Percentiles rank a stretch among this genome's conserved stretches.
Conservation (phyloP, 1,284 basidiomycete species). For the Sporisorium scitamineum region DNA sequence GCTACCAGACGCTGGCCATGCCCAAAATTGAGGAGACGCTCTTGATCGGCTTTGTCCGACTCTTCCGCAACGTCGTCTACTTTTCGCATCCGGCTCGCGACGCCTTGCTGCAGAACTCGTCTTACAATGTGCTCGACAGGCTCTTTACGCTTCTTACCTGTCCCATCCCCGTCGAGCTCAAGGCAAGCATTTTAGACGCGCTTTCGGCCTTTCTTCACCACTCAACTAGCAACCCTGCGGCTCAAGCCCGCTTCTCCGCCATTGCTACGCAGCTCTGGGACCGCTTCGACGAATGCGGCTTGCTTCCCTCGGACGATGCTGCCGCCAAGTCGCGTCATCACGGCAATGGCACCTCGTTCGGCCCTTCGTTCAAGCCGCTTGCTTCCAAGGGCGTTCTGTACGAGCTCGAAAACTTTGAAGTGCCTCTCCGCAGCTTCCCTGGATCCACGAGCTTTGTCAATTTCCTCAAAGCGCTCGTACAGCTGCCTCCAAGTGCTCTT, state of each 20-base stretch:
- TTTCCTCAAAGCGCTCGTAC: conserved; percentile 79
- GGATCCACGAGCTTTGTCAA: conserved; percentile 87
- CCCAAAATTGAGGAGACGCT: conserved; percentile 81
- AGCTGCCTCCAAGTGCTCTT: conserved; percentile 30
- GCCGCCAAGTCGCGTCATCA: conserved; percentile 20
- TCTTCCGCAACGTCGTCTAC: conserved; percentile 83
- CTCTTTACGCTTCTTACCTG: conserved; percentile 71
- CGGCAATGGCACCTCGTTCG: conserved; percentile 18
- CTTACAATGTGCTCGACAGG: conserved; percentile 80
- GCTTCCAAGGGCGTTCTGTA: conserved; percentile 58
- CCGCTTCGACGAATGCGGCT: conserved; percentile 77
- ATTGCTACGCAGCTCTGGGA: conserved; percentile 85
- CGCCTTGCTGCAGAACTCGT: conserved; percentile 81
- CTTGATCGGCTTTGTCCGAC: conserved; percentile 82
- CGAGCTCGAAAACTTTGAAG: conserved; percentile 88
- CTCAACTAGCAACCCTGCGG: conserved; percentile 18
- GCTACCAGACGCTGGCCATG: conserved; percentile 70
- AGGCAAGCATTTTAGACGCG: conserved; percentile 85
- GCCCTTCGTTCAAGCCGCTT: conserved; percentile 38
- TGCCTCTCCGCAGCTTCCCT: conserved; percentile 81
- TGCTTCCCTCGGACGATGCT: conserved; percentile 33
- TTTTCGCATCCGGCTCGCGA: conserved; percentile 83
- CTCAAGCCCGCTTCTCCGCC: conserved; percentile 67
- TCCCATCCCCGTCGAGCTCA: conserved; percentile 82
- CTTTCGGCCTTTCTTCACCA: conserved; percentile 79